These are phyloP conservation scores for Ogataea wickerhamii DNA, from an alignment of 805 yeast genomes.

Conservation along the genomic window DNA sequence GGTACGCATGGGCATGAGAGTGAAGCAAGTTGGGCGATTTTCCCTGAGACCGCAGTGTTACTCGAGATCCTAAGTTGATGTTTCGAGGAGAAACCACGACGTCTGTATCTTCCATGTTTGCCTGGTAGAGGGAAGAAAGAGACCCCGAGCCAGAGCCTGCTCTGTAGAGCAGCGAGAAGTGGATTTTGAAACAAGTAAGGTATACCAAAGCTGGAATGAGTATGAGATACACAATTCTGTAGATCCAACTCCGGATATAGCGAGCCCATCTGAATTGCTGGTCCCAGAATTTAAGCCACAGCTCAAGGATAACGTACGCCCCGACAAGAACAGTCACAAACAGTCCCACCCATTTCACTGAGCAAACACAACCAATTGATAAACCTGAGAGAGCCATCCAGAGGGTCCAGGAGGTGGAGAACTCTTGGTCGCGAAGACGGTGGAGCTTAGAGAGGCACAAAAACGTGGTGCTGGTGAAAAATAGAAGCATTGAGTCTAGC, in stretches of 20 bases:
- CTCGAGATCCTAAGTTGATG: constrained; percentile 50
- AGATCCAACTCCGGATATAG: constrained; percentile 65
- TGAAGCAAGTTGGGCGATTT: constrained; percentile 75
- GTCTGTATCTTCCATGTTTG: constrained; percentile 63
- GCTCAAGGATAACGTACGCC: constrained; percentile 77
- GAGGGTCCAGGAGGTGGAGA: constrained; percentile 39
- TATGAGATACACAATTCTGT: constrained; percentile 64
- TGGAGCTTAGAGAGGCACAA: constrained; percentile 57
- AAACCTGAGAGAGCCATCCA: constrained; percentile 65
- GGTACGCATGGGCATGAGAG: constrained; percentile 81
- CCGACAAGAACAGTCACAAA: constrained; percentile 90
- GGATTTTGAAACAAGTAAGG: constrained; percentile 70
- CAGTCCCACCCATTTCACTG: constrained; percentile 83
- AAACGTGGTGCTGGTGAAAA: constrained; percentile 71
- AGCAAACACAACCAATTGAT: constrained; percentile 77
- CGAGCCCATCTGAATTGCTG: constrained; percentile 40
- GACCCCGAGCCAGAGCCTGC: constrained; percentile 74
- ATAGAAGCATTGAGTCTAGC: constrained; percentile 70
- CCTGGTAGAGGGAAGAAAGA: constrained; percentile 81
- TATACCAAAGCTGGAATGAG: constrained; percentile 69
- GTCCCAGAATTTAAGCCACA: constrained; percentile 91
- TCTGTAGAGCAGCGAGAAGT: constrained; percentile 68
- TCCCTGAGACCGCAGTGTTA: constrained; percentile 68
- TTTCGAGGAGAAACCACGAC: constrained; percentile 67
- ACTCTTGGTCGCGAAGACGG: constrained; percentile 39